Conservation (phyloP, 2,329 filamentous ascomycete species). For the Cladophialophora carrionii region DNA sequence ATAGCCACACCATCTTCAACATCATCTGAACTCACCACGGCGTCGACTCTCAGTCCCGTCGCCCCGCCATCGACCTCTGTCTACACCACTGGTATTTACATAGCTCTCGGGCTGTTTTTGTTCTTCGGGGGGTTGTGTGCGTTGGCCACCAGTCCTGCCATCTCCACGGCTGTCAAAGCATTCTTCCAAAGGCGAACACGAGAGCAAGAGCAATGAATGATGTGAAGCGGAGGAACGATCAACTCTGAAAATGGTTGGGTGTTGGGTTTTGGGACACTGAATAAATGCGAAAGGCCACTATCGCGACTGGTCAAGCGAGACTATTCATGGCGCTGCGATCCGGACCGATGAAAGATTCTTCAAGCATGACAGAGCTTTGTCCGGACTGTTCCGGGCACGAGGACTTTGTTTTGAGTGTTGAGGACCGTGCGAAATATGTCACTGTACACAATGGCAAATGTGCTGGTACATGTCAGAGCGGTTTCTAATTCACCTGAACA, state of each 20-base stretch:
- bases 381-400: not conserved
- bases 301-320: not conserved
- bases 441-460: not conserved
- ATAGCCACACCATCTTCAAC: not conserved
- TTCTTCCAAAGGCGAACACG: not conserved
- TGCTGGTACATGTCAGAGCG: not conserved
- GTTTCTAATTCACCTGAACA: not conserved
- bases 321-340: not conserved
- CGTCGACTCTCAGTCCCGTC: constrained; percentile 3
- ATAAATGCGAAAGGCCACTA: not conserved
- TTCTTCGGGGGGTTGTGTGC: constrained; percentile 24
- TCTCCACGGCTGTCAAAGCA: constrained; percentile 1
- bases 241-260: not conserved
- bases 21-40: not conserved
- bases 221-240: not conserved
- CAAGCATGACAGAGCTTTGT: not conserved
- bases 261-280: not conserved
- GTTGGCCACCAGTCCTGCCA: constrained; percentile 14
- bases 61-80: constrained; percentile 12
- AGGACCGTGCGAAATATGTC: not conserved
- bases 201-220: not conserved
- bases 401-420: not conserved
- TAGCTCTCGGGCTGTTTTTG: constrained; percentile 24
- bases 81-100: constrained; percentile 17
- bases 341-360: not conserved